phyloP scores from a whole-genome alignment of 495 filamentous ascomycete genomes.

The Penicillium coprophilum region DNA sequence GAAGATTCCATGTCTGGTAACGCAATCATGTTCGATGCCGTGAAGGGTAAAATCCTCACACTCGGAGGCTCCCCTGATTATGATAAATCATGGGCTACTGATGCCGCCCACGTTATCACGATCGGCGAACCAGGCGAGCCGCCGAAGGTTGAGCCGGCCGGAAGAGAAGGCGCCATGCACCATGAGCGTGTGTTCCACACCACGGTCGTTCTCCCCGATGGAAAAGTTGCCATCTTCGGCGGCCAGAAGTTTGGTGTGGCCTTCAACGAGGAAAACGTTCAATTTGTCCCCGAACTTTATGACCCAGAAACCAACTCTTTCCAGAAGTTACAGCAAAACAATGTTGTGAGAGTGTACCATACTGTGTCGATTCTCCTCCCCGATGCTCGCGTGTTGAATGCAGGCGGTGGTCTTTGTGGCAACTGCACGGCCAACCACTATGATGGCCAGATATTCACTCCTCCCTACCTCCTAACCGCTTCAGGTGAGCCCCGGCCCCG shows the following conservation, averaged over 20 bases:
- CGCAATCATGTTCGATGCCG: conserved; percentile 58
- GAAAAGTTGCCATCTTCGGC: conserved; percentile 55
- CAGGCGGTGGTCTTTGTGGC: conserved; percentile 57
- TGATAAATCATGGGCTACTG: conserved; percentile 36
- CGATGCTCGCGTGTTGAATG: conserved; percentile 54
- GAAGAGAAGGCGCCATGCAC: conserved; percentile 35
- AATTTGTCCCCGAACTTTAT: conserved; percentile 51
- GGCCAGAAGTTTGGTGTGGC: conserved; percentile 47
- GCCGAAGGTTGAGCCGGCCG: conserved; percentile 31
- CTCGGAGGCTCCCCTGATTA: conserved; percentile 53
- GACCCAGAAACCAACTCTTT: conserved; percentile 45
- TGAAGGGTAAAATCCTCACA: conserved; percentile 53
- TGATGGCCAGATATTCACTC: conserved; percentile 57
- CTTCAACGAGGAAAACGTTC: conserved; percentile 51
- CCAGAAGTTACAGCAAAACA: conserved; percentile 26
- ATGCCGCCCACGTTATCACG: conserved; percentile 51
- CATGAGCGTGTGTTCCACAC: conserved; percentile 53
- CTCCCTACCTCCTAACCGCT: conserved; percentile 46
- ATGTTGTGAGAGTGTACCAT: conserved; percentile 57
- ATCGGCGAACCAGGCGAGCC: conserved; percentile 29
- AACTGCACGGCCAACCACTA: conserved; percentile 55
- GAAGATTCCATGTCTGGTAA: conserved; percentile 54
- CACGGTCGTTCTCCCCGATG: conserved; percentile 56
- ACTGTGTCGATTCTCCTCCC: conserved; percentile 54
- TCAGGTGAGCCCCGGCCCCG: conserved; percentile 2